These are phyloP conservation scores for Colletotrichum lindemuthianum DNA, from an alignment of 2,329 filamentous ascomycete species.

Conservation along the genomic window DNA sequence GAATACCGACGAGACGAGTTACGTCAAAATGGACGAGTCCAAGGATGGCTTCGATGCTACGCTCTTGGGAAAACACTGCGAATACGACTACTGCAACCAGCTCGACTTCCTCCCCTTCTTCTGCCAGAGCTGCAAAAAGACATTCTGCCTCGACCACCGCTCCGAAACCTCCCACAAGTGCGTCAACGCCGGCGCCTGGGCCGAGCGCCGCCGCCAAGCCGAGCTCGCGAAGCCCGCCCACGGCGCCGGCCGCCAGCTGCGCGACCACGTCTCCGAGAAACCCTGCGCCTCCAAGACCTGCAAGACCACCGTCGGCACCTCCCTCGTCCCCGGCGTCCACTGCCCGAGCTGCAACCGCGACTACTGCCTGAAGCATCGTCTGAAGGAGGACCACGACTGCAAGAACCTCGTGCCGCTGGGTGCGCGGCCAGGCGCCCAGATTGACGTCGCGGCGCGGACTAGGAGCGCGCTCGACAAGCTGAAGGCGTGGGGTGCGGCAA, in stretches of 20 bases:
- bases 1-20: slow-evolving; percentile 62
- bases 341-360: slow-evolving; percentile 76
- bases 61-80: slow-evolving; percentile 89
- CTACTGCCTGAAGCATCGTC: slow-evolving; percentile 82
- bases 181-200: slow-evolving; percentile 69
- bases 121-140: slow-evolving; percentile 87
- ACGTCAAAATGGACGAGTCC: slow-evolving; percentile 72
- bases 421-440: slow-evolving; percentile 54
- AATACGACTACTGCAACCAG: slow-evolving; percentile 90
- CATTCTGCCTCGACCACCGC: slow-evolving; percentile 94
- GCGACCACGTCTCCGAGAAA: slow-evolving; percentile 67
- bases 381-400: slow-evolving; percentile 87
- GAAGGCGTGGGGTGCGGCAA: slow-evolving; percentile 81
- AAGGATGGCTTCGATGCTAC: slow-evolving; percentile 75
- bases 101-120: slow-evolving; percentile 96
- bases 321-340: slow-evolving; percentile 74
- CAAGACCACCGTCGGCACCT: slow-evolving; percentile 77
- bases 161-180: slow-evolving; percentile 84
- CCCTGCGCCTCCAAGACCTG: slow-evolving; percentile 74
- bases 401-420: slow-evolving; percentile 73
- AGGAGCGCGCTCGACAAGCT: slow-evolving; percentile 80
- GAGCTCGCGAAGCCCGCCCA: slow-evolving; percentile 63
- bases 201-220: slow-evolving; percentile 64
- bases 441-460: slow-evolving; percentile 70
- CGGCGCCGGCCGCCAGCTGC: slow-evolving; percentile 64